These are phyloP conservation scores for Heterobasidion irregulare DNA, from an alignment of 1,284 basidiomycete genomes.

Conservation along the genomic window DNA sequence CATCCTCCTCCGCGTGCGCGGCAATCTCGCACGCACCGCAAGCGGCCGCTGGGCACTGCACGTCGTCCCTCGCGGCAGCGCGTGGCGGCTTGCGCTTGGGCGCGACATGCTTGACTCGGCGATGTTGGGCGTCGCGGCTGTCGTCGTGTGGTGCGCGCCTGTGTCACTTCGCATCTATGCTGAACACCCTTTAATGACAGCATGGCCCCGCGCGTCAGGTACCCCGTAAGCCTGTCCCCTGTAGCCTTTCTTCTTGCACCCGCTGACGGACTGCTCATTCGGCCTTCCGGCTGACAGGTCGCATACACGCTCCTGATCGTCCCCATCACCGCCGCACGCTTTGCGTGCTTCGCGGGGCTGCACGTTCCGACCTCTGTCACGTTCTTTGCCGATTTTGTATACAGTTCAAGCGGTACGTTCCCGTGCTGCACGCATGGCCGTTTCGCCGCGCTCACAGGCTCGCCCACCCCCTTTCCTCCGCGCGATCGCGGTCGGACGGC, in stretches of 20 bases:
- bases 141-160: slow-evolving; percentile 24
- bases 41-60: slow-evolving; percentile 25
- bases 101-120: slow-evolving; percentile 27
- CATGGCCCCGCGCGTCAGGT: slow-evolving; percentile 4
- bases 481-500: not conserved
- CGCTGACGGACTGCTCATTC: not conserved
- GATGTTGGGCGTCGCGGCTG: slow-evolving; percentile 24
- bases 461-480: not conserved
- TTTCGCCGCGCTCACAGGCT: not conserved
- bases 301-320: slow-evolving; percentile 27
- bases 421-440: not conserved
- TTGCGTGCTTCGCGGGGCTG: slow-evolving; percentile 22
- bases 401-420: slow-evolving; percentile 26
- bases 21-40: slow-evolving; percentile 22
- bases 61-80: slow-evolving; percentile 22
- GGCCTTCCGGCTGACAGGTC: slow-evolving; percentile 13
- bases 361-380: slow-evolving; percentile 22
- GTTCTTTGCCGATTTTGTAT: slow-evolving; percentile 26
- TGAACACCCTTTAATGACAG: not conserved
- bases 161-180: not conserved
- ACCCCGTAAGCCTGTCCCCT: slow-evolving; percentile 9
- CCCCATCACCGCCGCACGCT: slow-evolving; percentile 28
- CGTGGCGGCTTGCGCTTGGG: slow-evolving; percentile 26
- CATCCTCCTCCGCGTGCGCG: slow-evolving; percentile 30
- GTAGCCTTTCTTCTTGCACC: no score